Conservation (phyloP, 768 basidiomycete genomes). For the Boletus vinaceobasis region DNA sequence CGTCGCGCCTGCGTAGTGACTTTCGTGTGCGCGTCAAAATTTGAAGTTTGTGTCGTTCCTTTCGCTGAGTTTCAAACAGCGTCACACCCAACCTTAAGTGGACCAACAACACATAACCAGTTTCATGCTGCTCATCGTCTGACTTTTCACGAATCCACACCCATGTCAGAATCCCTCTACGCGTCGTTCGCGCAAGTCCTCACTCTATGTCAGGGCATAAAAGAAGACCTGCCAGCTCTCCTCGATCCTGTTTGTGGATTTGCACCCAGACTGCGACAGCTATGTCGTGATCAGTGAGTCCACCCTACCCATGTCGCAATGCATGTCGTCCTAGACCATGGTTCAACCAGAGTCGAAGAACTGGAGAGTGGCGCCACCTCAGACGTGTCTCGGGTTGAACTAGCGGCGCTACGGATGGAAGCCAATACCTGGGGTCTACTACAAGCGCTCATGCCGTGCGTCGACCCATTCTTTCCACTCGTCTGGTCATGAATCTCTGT, state of each 20-base stretch:
- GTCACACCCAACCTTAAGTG: not conserved
- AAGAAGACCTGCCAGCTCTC: conserved; percentile 55
- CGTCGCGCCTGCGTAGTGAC: no score
- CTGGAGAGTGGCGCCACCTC: conserved; percentile 40
- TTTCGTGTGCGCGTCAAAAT: no score
- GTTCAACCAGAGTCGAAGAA: conserved; percentile 47
- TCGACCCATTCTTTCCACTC: conserved; percentile 15
- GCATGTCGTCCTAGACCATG: not conserved
- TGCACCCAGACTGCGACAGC: conserved; percentile 56
- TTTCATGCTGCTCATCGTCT: not conserved
- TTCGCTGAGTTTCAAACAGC: conserved; percentile 5
- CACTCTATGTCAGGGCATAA: conserved; percentile 50
- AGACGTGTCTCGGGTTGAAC: conserved; percentile 44
- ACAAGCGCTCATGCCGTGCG: conserved; percentile 74
- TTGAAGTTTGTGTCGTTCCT: not conserved
- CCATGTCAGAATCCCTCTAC: conserved; percentile 44
- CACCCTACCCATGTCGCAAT: not conserved
- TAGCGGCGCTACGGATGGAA: conserved; percentile 67
- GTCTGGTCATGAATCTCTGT: not conserved
- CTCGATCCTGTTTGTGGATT: conserved; percentile 67
- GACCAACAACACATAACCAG: not conserved
- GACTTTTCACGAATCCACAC: not conserved
- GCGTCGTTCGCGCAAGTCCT: conserved; percentile 68
- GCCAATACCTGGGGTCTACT: conserved; percentile 80
- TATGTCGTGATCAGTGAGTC: conserved; percentile 58